phyloP scores from a whole-genome alignment of 176 grass and related monocot genomes.

The Urochloa ruziziensis region DNA sequence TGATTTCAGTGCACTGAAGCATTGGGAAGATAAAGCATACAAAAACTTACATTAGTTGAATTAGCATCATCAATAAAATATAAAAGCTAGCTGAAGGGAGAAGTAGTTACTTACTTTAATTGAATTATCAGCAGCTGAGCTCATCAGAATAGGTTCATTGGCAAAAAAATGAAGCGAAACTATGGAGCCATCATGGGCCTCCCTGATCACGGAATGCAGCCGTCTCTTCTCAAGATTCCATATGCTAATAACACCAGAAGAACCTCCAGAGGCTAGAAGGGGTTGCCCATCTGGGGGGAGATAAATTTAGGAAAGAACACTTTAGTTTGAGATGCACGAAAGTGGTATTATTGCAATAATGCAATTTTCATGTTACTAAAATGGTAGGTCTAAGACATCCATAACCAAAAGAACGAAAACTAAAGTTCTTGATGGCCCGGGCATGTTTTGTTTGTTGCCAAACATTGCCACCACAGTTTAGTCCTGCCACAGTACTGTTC shows the following conservation, averaged over 20 bases:
- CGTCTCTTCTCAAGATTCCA: constrained; percentile 96
- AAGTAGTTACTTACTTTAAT: constrained; percentile 66
- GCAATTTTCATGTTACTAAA: not conserved
- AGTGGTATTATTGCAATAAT: not conserved
- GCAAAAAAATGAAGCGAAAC: constrained; percentile 89
- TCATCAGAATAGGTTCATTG: constrained; percentile 95
- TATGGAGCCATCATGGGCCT: constrained; percentile 89
- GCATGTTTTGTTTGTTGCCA: not conserved
- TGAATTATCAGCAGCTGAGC: constrained; percentile 97
- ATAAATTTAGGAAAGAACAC: constrained; percentile 13
- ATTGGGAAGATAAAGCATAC: not conserved
- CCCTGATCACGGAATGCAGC: constrained; percentile 88
- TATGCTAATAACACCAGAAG: constrained; percentile 95
- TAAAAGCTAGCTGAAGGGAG: not conserved
- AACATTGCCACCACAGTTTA: not conserved
- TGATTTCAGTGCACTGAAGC: not conserved
- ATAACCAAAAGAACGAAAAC: not conserved
- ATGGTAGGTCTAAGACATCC: not conserved
- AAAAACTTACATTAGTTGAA: not conserved
- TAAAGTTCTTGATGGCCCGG: not conserved
- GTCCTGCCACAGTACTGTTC: not conserved
- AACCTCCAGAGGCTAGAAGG: constrained; percentile 89
- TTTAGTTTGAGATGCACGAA: not conserved
- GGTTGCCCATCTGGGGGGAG: constrained; percentile 81
- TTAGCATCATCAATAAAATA: not conserved